These are phyloP conservation scores for Starmera pachycereana DNA, from an alignment of 805 yeast genomes.

Conservation along the genomic window DNA sequence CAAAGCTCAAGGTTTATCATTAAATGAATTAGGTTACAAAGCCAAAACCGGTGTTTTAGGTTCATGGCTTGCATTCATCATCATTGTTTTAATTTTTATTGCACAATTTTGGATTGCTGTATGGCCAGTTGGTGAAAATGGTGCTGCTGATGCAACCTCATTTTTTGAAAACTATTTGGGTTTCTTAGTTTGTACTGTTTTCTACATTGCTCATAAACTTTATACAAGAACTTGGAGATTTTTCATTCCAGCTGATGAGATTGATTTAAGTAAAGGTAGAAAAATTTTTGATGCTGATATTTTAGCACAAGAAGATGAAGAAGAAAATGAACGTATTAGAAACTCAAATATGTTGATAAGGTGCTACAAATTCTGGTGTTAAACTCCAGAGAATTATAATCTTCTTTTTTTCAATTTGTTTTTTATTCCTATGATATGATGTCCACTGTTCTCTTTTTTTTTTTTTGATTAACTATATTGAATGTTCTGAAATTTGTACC, in stretches of 20 bases:
- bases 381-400: no score
- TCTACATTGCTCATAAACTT: conserved; percentile 42
- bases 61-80: conserved; percentile 37
- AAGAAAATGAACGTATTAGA: conserved; percentile 19
- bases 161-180: conserved; percentile 52
- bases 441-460: not conserved
- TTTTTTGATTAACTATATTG: no score
- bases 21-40: conserved; percentile 40
- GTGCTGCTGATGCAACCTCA: conserved; percentile 25
- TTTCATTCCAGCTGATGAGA: conserved; percentile 26
- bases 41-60: conserved; percentile 45
- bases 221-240: conserved; percentile 27
- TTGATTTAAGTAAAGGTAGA: conserved; percentile 38
- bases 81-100: conserved; percentile 39
- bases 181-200: conserved; percentile 28
- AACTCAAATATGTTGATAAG: conserved; percentile 10
- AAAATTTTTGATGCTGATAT: conserved; percentile 31
- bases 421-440: not conserved
- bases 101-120: conserved; percentile 63
- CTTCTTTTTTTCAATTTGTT: not conserved
- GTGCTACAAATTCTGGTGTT: conserved; percentile 20
- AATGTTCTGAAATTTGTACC: not conserved
- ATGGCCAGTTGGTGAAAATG: conserved; percentile 40
- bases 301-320: conserved; percentile 29
- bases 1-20: conserved; percentile 40